phyloP scores from a whole-genome alignment of 2,329 filamentous ascomycete species.

The Aspergillus pseudoglaucus region DNA sequence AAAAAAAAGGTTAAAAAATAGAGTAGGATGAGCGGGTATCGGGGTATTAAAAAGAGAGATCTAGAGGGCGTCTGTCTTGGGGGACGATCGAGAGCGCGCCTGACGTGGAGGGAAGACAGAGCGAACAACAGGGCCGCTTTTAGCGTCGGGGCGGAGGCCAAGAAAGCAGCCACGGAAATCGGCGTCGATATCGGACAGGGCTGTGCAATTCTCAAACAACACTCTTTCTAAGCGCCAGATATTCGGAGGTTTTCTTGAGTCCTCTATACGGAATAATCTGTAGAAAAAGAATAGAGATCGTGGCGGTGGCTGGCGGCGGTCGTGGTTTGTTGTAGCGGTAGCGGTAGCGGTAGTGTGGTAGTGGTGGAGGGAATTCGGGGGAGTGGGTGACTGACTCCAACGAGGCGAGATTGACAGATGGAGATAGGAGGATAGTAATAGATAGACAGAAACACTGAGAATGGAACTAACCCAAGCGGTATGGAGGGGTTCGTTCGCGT shows the following conservation, averaged over 20 bases:
- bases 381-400: conserved; percentile 4
- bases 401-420: conserved; percentile 19
- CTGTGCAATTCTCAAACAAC: too few relatives aligned
- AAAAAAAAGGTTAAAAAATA: neutral
- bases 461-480: neutral
- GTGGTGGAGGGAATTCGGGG: neutral
- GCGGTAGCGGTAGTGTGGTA: neutral
- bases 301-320: neutral
- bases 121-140: conserved; percentile 23
- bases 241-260: too few relatives aligned
- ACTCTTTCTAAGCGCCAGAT: too few relatives aligned
- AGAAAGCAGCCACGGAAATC: conserved; percentile 25
- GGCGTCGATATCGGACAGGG: conserved; percentile 15
- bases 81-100: conserved; percentile 19
- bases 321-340: neutral
- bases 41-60: conserved; percentile 11
- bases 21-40: conserved; percentile 12
- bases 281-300: conserved; percentile 15
- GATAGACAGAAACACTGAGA: conserved; percentile 3
- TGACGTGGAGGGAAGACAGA: conserved; percentile 16
- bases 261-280: too few relatives aligned
- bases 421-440: conserved; percentile 5
- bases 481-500: too few relatives aligned
- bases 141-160: conserved; percentile 30
- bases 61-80: conserved; percentile 24